Evolutionary conservation across 495 filamentous ascomycete species (phyloP), one percentile per base, ranked within the genome.

Genomic region (Viridothelium virens): DNA sequence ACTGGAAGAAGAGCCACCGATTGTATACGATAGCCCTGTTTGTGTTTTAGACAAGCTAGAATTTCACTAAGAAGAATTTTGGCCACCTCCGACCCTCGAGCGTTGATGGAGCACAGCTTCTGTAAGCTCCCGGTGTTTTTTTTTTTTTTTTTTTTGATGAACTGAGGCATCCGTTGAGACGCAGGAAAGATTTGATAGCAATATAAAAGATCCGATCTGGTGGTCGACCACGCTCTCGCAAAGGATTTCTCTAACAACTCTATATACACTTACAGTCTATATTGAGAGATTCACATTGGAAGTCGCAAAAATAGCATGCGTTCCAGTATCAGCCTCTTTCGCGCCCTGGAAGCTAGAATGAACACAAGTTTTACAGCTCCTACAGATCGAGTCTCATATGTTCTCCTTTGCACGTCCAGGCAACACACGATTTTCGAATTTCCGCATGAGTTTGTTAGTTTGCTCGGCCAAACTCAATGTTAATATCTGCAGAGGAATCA

Each of bases 391-490:
- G 41, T 53, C 14, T 62, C 79, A 85, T 63, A 85, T 72, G 63
- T 76, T 78, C 33, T 77, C 79, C 66, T 80, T 82, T 25, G 82
- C 48, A 2, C 76, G 76, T 36, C 80, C 76, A 38, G 85, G 77
- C 12, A 88, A 74, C 59, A 96, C 74, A 31, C 82, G 82, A 64
- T 86, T 78, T 76, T 98, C 94, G 18, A 95, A 74, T 73, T 83
- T 86, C 69, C 87, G 81, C 77, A 97, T 85, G 33, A 92, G 73
- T 79, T 96, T 97, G 77, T 93, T 97, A 0, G 94, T 99, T 79
- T 97, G 94, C 76, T 99, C 94, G 9, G 94, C 94, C 74, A 99
- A 80, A 70, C 85, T 94, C 70, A 99, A 84, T 0, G 91, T 97
- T 72, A 97, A 76, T 75, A 97, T 86, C 89, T 88, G 68, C 16